Evolutionary conservation across 2,329 filamentous ascomycete species (phyloP).

Genomic region (Nigrospora sphaerica): DNA sequence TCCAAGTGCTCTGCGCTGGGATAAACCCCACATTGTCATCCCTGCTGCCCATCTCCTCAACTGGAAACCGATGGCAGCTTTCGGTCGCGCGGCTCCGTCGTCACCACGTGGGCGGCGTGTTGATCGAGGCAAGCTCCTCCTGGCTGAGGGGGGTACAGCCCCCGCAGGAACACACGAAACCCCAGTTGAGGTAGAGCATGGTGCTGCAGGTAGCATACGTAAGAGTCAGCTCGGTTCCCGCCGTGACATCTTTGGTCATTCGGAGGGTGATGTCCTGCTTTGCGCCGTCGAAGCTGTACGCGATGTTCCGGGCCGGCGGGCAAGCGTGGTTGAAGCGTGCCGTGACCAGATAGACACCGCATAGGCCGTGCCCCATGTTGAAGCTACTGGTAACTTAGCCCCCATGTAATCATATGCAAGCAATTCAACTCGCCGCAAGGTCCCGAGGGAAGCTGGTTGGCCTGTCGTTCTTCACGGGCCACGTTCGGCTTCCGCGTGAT

Average conservation of each 20-base stretch:
- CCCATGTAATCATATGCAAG: no score
- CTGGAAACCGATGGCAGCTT: no score
- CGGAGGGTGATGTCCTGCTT: constrained; percentile 32
- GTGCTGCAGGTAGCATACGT: constrained; percentile 31
- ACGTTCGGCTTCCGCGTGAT: no score
- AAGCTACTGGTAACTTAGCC: constrained; percentile 1
- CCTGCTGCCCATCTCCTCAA: no score
- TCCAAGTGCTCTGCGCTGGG: no score
- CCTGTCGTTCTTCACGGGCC: no score
- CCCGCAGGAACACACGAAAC: constrained; percentile 46
- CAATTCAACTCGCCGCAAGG: no score
- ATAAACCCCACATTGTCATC: no score
- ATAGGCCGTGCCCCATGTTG: constrained; percentile 12
- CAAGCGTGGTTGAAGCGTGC: constrained; percentile 56
- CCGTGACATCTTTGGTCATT: constrained; percentile 26
- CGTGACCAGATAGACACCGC: constrained; percentile 41
- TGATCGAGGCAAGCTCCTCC: background rate
- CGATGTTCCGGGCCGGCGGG: constrained; percentile 30
- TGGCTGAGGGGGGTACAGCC: constrained; percentile 24
- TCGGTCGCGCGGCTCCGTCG: no score
- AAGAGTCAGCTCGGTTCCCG: constrained; percentile 44
- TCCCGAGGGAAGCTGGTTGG: no score
- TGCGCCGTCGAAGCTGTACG: constrained; percentile 31
- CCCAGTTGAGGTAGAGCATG: constrained; percentile 36
- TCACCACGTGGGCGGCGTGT: no score